phyloP scores from a whole-genome alignment of 1,139 yeast genomes.

The Sugiyamaella castrensis region DNA sequence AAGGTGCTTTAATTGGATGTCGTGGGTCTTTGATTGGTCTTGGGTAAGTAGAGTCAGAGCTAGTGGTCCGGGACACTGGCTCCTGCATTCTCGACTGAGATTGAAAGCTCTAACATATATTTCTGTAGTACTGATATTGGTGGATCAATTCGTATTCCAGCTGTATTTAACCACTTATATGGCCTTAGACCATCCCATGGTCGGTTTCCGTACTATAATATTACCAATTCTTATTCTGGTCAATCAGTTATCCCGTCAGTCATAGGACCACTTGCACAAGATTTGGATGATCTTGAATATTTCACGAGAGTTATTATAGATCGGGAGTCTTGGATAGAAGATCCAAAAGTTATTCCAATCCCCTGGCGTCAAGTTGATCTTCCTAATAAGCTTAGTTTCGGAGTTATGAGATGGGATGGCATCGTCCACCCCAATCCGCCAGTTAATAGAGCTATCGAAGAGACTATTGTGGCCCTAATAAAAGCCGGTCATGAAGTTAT shows the following conservation, averaged over 20 bases:
- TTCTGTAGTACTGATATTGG: slow-evolving; percentile 62
- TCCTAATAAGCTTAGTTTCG: slow-evolving; percentile 37
- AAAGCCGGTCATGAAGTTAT: slow-evolving; percentile 43
- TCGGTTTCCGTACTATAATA: slow-evolving; percentile 29
- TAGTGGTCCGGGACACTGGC: too few relatives aligned
- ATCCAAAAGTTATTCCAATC: slow-evolving; percentile 46
- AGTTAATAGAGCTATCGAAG: slow-evolving; percentile 37
- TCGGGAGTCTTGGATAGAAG: slow-evolving; percentile 52
- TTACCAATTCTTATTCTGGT: slow-evolving; percentile 49
- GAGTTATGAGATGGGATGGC: slow-evolving; percentile 35
- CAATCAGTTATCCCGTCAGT: slow-evolving; percentile 42
- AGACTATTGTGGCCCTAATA: slow-evolving; percentile 28
- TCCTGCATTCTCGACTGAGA: too few relatives aligned
- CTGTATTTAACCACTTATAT: slow-evolving; percentile 64
- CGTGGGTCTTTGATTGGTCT: slow-evolving; percentile 62
- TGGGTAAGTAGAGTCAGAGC: slow-evolving; percentile 37
- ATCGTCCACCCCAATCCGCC: slow-evolving; percentile 44
- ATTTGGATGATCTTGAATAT: slow-evolving; percentile 53
- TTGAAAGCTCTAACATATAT: too few relatives aligned
- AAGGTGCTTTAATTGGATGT: slow-evolving; percentile 51
- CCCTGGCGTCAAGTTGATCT: slow-evolving; percentile 44
- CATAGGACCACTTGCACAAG: slow-evolving; percentile 46
- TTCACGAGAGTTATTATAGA: slow-evolving; percentile 44
- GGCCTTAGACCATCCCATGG: slow-evolving; percentile 70
- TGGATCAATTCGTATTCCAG: slow-evolving; percentile 74